These are phyloP conservation scores for Vigna mungo DNA, from an alignment of 306 rosid species.

Conservation along the genomic window DNA sequence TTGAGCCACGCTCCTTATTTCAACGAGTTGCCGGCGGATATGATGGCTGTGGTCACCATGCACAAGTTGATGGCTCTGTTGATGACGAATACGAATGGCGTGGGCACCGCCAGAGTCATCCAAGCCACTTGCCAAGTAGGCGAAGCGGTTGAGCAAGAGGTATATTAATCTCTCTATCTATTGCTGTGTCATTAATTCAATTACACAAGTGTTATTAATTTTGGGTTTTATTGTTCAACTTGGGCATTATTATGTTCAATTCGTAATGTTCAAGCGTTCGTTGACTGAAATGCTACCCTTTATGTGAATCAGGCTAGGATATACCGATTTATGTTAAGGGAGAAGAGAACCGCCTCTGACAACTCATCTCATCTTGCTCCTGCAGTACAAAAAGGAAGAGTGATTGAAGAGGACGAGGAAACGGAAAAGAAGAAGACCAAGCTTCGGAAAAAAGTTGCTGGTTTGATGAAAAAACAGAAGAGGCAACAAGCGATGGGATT, in stretches of 20 bases:
- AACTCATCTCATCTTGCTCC: conserved; percentile 46
- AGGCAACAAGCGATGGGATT: conserved; percentile 60
- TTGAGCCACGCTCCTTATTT: conserved; percentile 61
- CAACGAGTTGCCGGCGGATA: conserved; percentile 68
- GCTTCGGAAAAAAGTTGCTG: conserved; percentile 61
- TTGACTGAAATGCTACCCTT: conserved; percentile 38
- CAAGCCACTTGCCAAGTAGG: conserved; percentile 90
- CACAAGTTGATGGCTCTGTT: conserved; percentile 92
- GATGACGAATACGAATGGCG: conserved; percentile 73
- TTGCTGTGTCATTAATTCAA: not conserved
- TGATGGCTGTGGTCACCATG: conserved; percentile 96
- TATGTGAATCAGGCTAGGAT: conserved; percentile 74
- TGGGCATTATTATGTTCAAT: conserved; percentile 14
- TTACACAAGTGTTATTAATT: not conserved
- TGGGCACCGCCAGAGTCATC: conserved; percentile 69
- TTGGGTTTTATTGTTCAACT: conserved; percentile 20
- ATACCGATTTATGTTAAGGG: conserved; percentile 63
- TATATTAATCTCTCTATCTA: conserved; percentile 16
- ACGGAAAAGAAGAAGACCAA: conserved; percentile 46
- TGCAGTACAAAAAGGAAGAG: conserved; percentile 38
- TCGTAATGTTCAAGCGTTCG: conserved; percentile 14
- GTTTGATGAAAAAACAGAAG: conserved; percentile 72
- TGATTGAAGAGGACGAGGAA: conserved; percentile 46
- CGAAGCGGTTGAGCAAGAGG: conserved; percentile 95
- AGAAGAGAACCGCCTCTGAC: conserved; percentile 47